Evolutionary conservation across 2,329 filamentous ascomycete genomes (phyloP), one percentile per base, ranked within the genome.

Genomic region (Xylariaceae sp.): DNA sequence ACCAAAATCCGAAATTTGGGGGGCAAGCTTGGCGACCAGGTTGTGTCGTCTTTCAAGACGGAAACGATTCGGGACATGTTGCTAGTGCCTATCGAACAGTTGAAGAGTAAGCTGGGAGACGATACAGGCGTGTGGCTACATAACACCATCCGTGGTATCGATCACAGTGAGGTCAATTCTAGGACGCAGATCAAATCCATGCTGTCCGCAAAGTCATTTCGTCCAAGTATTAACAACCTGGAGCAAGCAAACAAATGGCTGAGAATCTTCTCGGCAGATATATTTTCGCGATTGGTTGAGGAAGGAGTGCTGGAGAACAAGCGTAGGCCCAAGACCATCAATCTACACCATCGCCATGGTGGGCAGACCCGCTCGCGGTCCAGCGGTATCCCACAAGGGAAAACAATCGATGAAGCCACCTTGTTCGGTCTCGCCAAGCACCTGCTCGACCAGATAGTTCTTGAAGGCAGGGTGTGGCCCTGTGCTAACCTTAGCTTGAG

Each of bases 171-270:
- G 63, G 89, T 98, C 51, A 96, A 89, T 57, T 79, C 89, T 19
- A 76, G 91, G 38, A 95, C 89, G 1, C 87, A 93, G 57, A 95
- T 96, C 69, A 96, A 97, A 63, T 93, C 87, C 13, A 97, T 98
- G 90, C 73, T 97, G 12, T 96, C 89, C 2, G 90, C 93, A 16
- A 98, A 98, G 61, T 94, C 89, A 0, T 98, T 98, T 57, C 77
- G 87, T 19, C 93, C 93, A 0, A 81, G 76, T 42, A 91, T 97
- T 59, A 86, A 81, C 52, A 84, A 74, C 2, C 68, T 79, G 15
- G 88, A 93, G 17, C 87, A 95, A 61, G 91, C 84, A 1, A 71
- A 78, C 18, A 83, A 82, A 45, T 98, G 93, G 93, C 71, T 98
- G 30, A 77, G 84, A 9, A 96, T 98, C 41, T 97, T 97, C 61